These are phyloP conservation scores for Vaucheria bursata DNA, from an alignment of 352 stramenopile genomes.

Conservation along the genomic window DNA sequence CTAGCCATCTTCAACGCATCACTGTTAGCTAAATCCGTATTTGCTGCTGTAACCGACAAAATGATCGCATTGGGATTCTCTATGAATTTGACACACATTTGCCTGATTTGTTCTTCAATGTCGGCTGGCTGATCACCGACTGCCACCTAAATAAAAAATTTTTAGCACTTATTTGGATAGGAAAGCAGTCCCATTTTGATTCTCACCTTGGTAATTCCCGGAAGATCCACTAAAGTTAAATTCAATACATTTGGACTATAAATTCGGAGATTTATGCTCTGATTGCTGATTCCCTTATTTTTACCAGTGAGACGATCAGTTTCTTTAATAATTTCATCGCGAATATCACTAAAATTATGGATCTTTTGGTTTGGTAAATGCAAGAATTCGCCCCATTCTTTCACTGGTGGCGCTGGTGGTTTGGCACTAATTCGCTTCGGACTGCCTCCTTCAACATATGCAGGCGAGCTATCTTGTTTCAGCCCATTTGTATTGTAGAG, in stretches of 20 bases:
- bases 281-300: slow-evolving; percentile 95
- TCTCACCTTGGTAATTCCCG: slow-evolving; percentile 84
- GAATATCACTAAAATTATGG: slow-evolving; percentile 90
- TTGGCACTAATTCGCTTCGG: slow-evolving; percentile 2
- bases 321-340: slow-evolving; percentile 92
- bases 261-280: slow-evolving; percentile 98
- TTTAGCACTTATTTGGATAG: background rate
- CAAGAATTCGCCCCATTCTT: slow-evolving; percentile 79
- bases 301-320: slow-evolving; percentile 77
- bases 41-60: slow-evolving; percentile 93
- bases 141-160: slow-evolving; percentile 62
- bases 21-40: slow-evolving; percentile 96
- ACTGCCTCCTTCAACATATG: background rate
- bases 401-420: slow-evolving; percentile 14
- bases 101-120: slow-evolving; percentile 98
- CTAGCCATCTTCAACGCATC: slow-evolving; percentile 95
- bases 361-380: slow-evolving; percentile 89
- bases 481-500: slow-evolving; percentile 65
- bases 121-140: slow-evolving; percentile 96
- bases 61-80: slow-evolving; percentile 98
- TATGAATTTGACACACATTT: slow-evolving; percentile 97
- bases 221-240: slow-evolving; percentile 97
- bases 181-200: background rate
- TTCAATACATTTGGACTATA: slow-evolving; percentile 94
- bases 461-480: background rate